Conservation (phyloP, 176 grass and related monocot genomes). For the Bromus sterilis region DNA sequence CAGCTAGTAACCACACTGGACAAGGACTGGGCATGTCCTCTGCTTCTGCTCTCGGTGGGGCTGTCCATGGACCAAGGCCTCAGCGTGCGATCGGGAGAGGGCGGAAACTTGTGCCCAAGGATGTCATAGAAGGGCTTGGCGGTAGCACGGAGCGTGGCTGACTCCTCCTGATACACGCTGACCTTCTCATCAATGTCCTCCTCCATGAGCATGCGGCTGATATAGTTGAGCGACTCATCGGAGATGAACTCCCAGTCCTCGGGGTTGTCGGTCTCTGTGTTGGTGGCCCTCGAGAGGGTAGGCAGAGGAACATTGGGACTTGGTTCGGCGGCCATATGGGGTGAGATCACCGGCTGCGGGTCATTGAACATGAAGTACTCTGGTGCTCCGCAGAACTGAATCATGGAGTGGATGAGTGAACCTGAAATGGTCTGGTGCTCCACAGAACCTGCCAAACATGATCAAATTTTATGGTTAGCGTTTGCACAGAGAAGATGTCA, state of each 20-base stretch:
- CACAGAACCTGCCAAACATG: background rate
- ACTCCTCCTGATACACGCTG: conserved; percentile 80
- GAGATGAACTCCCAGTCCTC: conserved; percentile 94
- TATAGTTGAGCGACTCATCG: conserved; percentile 86
- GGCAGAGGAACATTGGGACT: background rate
- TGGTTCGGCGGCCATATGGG: conserved; percentile 8
- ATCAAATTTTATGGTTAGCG: background rate
- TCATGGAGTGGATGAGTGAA: background rate
- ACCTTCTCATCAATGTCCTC: conserved; percentile 97
- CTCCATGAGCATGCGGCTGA: conserved; percentile 91
- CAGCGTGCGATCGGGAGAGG: conserved; percentile 33
- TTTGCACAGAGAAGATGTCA: background rate
- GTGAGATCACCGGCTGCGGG: background rate
- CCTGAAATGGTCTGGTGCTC: conserved; percentile 2
- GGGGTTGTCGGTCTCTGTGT: conserved; percentile 40
- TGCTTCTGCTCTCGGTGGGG: conserved; percentile 38
- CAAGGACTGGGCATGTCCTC: conserved; percentile 8
- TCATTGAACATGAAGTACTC: conserved; percentile 41
- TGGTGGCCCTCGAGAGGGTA: conserved; percentile 1
- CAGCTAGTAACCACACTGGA: conserved; percentile 22
- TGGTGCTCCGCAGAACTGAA: background rate
- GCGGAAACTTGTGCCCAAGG: conserved; percentile 89
- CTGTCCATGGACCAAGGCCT: conserved; percentile 34
- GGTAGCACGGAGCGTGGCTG: conserved; percentile 45
- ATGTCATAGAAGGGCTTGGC: conserved; percentile 91